Evolutionary conservation across 2,329 filamentous ascomycete genomes (phyloP).

Genomic region (Scortechinia acanthostroma): DNA sequence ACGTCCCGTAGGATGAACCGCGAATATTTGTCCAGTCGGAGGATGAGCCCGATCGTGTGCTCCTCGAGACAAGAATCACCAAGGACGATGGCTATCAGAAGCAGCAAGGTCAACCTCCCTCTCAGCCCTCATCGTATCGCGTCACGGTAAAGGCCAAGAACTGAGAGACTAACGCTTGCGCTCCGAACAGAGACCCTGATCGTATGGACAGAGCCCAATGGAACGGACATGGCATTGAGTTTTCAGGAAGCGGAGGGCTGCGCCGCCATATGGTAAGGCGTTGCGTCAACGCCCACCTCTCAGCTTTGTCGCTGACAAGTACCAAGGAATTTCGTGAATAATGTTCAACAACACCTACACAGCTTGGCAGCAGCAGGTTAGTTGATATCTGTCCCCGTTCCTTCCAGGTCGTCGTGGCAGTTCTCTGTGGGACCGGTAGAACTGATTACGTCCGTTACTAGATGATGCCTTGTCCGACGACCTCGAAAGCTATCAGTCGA

Average conservation of each 20-base stretch:
- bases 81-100: constrained; percentile 73
- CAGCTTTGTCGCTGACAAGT: background rate
- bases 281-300: too few species aligned
- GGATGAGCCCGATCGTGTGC: constrained; percentile 57
- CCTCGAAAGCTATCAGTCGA: constrained; percentile 43
- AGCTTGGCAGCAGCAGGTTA: constrained; percentile 41
- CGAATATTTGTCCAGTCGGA: constrained; percentile 67
- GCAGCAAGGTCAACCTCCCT: constrained; percentile 55
- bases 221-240: constrained; percentile 70
- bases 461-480: constrained; percentile 68
- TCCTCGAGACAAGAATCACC: constrained; percentile 63
- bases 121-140: constrained; percentile 5
- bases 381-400: constrained; percentile 5
- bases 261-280: constrained; percentile 57
- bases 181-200: constrained; percentile 58
- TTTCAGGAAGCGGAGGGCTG: constrained; percentile 74
- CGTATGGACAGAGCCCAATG: constrained; percentile 68
- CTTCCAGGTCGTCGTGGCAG: too few species aligned
- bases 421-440: too few species aligned
- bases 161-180: constrained; percentile 11
- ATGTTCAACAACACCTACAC: constrained; percentile 54
- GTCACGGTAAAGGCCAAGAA: constrained; percentile 11
- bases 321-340: constrained; percentile 62
- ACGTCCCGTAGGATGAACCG: constrained; percentile 59
- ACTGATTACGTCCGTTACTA: too few species aligned